A percentile compares a stretch with the other conserved stretches of the same genome.
Conservation (phyloP, 2,329 filamentous ascomycete genomes). For the Pestalotiopsis sp. region DNA sequence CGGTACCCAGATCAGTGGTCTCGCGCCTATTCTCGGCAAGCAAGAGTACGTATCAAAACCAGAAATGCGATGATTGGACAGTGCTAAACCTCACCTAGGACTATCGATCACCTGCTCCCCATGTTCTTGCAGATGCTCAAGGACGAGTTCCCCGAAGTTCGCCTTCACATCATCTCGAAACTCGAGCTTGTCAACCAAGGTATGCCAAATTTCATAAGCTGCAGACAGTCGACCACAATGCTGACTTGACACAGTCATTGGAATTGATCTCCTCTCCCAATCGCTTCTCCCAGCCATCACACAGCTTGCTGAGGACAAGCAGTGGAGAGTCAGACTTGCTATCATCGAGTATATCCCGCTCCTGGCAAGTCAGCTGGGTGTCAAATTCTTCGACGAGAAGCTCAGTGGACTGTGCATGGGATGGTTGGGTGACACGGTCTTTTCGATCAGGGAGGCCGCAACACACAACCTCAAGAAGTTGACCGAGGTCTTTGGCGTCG, state of each 20-base stretch:
- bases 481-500: slow-evolving; percentile 96
- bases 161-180: slow-evolving; percentile 99
- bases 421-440: slow-evolving; percentile 97
- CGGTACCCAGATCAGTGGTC: slow-evolving; percentile 93
- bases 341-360: slow-evolving; percentile 99
- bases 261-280: slow-evolving; percentile 94
- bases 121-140: slow-evolving; percentile 99
- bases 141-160: slow-evolving; percentile 97
- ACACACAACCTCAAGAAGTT: slow-evolving; percentile 98
- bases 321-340: slow-evolving; percentile 95
- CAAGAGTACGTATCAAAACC: slow-evolving; percentile 74
- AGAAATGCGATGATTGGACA: background rate
- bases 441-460: slow-evolving; percentile 96
- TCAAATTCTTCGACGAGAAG: slow-evolving; percentile 98
- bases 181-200: slow-evolving; percentile 96
- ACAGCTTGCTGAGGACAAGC: slow-evolving; percentile 96
- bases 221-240: background rate
- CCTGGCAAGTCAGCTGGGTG: slow-evolving; percentile 90
- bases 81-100: slow-evolving; percentile 53
- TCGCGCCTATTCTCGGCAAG: slow-evolving; percentile 96
- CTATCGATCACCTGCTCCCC: slow-evolving; percentile 91
- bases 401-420: slow-evolving; percentile 95
- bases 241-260: slow-evolving; percentile 69
- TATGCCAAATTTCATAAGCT: slow-evolving; percentile 38
- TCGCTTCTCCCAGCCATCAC: slow-evolving; percentile 96